These are phyloP conservation scores for Stagonosporopsis chrysanthemi DNA, from an alignment of 2,329 filamentous ascomycete species.

Conservation along the genomic window DNA sequence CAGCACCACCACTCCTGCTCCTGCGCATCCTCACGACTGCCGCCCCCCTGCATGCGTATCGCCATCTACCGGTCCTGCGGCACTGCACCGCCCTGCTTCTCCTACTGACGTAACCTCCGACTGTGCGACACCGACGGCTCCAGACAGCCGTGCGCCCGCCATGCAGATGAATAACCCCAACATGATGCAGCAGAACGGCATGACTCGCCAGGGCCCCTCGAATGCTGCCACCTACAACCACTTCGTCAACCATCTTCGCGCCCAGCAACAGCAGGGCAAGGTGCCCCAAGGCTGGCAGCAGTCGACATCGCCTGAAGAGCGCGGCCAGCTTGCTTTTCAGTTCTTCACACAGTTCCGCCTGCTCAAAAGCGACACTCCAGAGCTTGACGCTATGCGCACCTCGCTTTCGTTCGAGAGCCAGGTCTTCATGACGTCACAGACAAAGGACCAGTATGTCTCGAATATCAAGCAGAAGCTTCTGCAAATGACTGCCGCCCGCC, in stretches of 20 bases:
- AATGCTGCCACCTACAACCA: constrained; percentile 31
- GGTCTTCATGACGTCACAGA: constrained; percentile 33
- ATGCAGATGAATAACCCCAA: constrained; percentile 47
- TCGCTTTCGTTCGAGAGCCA: constrained; percentile 42
- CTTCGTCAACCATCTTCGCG: constrained; percentile 40
- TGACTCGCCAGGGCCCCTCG: constrained; percentile 23
- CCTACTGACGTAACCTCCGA: background rate
- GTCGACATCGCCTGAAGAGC: constrained; percentile 40
- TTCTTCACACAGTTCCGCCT: constrained; percentile 45
- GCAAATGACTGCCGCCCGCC: constrained; percentile 39
- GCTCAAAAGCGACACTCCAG: constrained; percentile 41
- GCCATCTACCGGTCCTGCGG: constrained; percentile 1
- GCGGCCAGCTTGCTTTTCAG: constrained; percentile 41
- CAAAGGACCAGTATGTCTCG: constrained; percentile 44
- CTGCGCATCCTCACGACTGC: background rate
- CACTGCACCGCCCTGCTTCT: constrained; percentile 6
- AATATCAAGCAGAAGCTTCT: constrained; percentile 42
- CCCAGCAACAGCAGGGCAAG: constrained; percentile 37
- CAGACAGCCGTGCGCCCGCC: constrained; percentile 12
- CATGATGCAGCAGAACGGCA: constrained; percentile 41
- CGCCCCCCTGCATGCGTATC: constrained; percentile 13
- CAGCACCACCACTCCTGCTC: constrained; percentile 1
- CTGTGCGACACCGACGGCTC: constrained; percentile 17
- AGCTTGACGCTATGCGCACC: constrained; percentile 38
- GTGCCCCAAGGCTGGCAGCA: constrained; percentile 46